Evolutionary conservation across 495 filamentous ascomycete genomes (phyloP).

Genomic region (Neurospora sp.): DNA sequence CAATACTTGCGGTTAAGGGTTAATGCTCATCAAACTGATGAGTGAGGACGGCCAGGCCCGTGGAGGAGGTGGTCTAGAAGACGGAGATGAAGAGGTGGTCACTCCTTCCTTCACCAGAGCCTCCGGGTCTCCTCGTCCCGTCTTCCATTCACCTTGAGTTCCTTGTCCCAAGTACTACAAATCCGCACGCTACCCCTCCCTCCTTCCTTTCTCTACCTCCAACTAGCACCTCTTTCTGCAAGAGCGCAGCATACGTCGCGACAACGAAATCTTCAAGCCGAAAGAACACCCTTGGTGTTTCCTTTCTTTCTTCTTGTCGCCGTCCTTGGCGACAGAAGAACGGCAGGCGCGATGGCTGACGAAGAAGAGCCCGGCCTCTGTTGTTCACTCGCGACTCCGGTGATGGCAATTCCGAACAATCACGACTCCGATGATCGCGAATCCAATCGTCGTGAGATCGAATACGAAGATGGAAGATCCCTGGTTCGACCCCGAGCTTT

Average conservation of each 20-base stretch:
- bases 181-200: not conserved
- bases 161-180: not conserved
- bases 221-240: not conserved
- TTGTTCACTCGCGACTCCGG: not conserved
- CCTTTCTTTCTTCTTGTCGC: not conserved
- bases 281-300: not conserved
- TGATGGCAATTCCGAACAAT: not conserved
- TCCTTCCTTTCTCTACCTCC: not conserved
- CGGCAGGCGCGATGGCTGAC: not conserved
- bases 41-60: not conserved
- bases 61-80: not conserved
- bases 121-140: too few species aligned
- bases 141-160: too few species aligned
- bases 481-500: not conserved
- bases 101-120: too few species aligned
- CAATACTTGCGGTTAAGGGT: too few species aligned
- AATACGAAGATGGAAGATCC: not conserved
- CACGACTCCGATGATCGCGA: not conserved
- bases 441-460: not conserved
- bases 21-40: too few species aligned
- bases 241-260: not conserved
- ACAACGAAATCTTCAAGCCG: not conserved
- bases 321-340: not conserved
- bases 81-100: not conserved
- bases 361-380: not conserved